These are phyloP conservation scores for Sugiyamaella americana DNA, from an alignment of 805 yeast genomes.

Conservation along the genomic window DNA sequence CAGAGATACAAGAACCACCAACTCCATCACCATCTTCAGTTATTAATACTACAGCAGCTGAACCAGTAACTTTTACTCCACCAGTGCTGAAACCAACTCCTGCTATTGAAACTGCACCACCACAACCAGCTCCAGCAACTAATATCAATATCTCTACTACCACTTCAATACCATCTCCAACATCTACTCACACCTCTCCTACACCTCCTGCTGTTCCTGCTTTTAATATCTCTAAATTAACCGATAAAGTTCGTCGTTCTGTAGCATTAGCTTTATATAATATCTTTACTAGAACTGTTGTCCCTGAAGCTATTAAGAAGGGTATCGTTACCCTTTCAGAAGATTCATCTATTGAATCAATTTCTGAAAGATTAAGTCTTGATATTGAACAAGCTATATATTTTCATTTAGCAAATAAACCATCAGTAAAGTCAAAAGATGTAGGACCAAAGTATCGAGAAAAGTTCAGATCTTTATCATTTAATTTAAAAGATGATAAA, in stretches of 20 bases:
- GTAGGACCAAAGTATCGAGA: constrained; percentile 51
- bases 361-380: constrained; percentile 41
- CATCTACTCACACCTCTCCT: too few relatives aligned
- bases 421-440: constrained; percentile 25
- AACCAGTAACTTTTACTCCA: background rate
- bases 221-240: constrained; percentile 11
- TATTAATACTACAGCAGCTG: background rate
- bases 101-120: background rate
- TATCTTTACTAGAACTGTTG: constrained; percentile 38
- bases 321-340: background rate
- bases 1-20: too few relatives aligned
- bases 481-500: constrained; percentile 52
- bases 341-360: constrained; percentile 27
- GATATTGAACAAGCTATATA: constrained; percentile 49
- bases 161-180: background rate
- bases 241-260: constrained; percentile 35
- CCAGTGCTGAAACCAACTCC: background rate
- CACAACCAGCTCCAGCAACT: background rate
- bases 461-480: constrained; percentile 59
- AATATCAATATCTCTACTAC: background rate
- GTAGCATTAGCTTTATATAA: constrained; percentile 48
- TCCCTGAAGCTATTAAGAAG: constrained; percentile 26
- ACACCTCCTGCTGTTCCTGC: too few relatives aligned
- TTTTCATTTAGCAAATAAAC: constrained; percentile 32
- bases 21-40: background rate